Percentiles rank a stretch among this genome's conserved stretches.
phyloP scores from a whole-genome alignment of 495 filamentous ascomycete genomes.

The Penicillium roqueforti region DNA sequence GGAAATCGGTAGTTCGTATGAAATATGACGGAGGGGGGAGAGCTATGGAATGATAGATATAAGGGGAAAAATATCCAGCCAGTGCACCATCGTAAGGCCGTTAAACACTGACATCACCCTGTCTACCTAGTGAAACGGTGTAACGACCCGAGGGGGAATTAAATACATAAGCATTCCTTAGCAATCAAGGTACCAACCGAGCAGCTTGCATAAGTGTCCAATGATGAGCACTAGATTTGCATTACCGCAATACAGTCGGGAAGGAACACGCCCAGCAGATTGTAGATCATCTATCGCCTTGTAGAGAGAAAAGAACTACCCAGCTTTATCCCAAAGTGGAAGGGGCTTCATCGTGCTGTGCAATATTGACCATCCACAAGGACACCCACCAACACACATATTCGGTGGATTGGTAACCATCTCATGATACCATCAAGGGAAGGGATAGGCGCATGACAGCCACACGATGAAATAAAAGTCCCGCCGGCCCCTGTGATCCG shows the following conservation, averaged over 20 bases:
- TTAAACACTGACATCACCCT: constrained; percentile 27
- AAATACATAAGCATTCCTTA: constrained; percentile 23
- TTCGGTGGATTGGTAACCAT: not conserved
- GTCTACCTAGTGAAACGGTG: constrained; percentile 10
- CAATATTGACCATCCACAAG: not conserved
- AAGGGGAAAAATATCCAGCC: constrained; percentile 1
- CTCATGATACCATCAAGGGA: constrained; percentile 13
- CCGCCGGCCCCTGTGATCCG: constrained; percentile 13
- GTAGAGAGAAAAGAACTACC: not conserved
- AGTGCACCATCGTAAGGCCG: constrained; percentile 6
- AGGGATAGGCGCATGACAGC: constrained; percentile 7
- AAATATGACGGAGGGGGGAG: not conserved
- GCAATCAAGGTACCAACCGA: constrained; percentile 20
- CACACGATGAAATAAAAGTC: not conserved
- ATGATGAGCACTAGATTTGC: constrained; percentile 3
- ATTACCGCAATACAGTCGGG: not conserved
- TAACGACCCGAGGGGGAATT: constrained; percentile 17
- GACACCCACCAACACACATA: not conserved
- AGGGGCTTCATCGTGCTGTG: not conserved
- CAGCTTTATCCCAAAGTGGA: not conserved
- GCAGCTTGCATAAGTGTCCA: constrained; percentile 8
- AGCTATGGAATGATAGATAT: constrained; percentile 25
- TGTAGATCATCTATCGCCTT: not conserved
- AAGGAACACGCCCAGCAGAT: not conserved
- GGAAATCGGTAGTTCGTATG: not conserved